phyloP scores from a whole-genome alignment of 495 filamentous ascomycete genomes.

The Xylaria grammica region DNA sequence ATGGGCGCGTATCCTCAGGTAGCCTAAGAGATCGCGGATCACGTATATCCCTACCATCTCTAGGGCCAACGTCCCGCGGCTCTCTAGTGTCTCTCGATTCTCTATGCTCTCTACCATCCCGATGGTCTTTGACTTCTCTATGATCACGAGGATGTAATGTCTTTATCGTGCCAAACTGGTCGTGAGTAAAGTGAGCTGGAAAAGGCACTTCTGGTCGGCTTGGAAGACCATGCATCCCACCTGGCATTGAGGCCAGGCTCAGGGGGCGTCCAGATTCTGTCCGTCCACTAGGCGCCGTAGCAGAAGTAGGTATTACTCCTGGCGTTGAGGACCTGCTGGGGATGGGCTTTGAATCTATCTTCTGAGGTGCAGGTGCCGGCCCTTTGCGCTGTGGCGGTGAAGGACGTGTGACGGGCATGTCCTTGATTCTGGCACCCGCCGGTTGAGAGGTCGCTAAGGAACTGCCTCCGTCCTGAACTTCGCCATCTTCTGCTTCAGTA shows the following conservation, averaged over 20 bases:
- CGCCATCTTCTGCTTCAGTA: conserved; percentile 76
- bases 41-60: conserved; percentile 37
- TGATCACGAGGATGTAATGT: conserved; percentile 42
- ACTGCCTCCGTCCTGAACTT: conserved; percentile 70
- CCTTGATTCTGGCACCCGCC: conserved; percentile 24
- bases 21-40: conserved; percentile 39
- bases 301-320: conserved; percentile 27
- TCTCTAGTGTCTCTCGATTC: conserved; percentile 44
- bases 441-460: conserved; percentile 12
- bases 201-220: conserved; percentile 52
- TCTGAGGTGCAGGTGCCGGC: conserved; percentile 22
- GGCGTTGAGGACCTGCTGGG: conserved; percentile 37
- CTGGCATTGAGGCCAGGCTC: conserved; percentile 44
- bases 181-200: conserved; percentile 42
- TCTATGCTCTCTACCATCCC: conserved; percentile 41
- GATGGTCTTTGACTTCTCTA: conserved; percentile 35
- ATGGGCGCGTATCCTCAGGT: conserved; percentile 41
- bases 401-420: conserved; percentile 15
- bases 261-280: conserved; percentile 43
- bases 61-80: conserved; percentile 26
- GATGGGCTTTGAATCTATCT: conserved; percentile 28
- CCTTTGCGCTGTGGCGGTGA: conserved; percentile 23
- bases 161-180: conserved; percentile 44
- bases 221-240: conserved; percentile 49
- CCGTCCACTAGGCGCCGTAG: conserved; percentile 22